A percentile compares a stretch with the other conserved stretches of the same genome.
Evolutionary conservation across 1,284 basidiomycete species (phyloP).

Genomic region (Leccinum ponderosum): DNA sequence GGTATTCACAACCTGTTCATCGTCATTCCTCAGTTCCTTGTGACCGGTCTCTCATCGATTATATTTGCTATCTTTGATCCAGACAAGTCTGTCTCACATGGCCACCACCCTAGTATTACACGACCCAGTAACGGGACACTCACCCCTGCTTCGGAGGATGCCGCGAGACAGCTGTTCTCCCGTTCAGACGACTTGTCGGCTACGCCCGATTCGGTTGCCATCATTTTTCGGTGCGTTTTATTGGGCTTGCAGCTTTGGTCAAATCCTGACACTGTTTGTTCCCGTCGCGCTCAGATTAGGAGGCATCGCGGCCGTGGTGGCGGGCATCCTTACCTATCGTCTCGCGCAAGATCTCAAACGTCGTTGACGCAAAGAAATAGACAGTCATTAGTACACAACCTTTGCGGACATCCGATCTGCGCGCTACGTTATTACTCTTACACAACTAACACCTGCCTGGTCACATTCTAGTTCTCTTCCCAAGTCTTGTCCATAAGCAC

Average conservation of each 20-base stretch:
- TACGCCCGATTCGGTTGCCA: conserved; percentile 66
- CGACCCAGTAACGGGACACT: conserved; percentile 21
- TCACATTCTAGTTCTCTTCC: not conserved
- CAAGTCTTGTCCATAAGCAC: not conserved
- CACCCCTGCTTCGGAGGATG: conserved; percentile 13
- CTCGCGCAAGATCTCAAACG: conserved; percentile 61
- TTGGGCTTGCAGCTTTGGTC: no score
- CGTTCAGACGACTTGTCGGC: conserved; percentile 17
- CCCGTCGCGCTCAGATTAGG: conserved; percentile 54
- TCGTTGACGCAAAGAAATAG: conserved; percentile 31
- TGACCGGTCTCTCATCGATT: conserved; percentile 65
- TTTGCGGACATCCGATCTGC: not conserved
- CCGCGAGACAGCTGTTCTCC: conserved; percentile 3
- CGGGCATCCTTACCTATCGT: conserved; percentile 68
- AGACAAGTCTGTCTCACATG: conserved; percentile 46
- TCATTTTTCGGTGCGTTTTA: conserved; percentile 66
- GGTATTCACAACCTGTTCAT: conserved; percentile 93
- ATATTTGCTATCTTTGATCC: conserved; percentile 70
- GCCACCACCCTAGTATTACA: conserved; percentile 36
- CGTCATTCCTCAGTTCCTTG: conserved; percentile 74
- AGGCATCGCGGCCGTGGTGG: conserved; percentile 69
- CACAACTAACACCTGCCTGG: not conserved
- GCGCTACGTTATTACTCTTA: not conserved
- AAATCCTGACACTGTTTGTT: not conserved
- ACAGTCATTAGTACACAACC: not conserved